Conservation (phyloP, 2,329 filamentous ascomycete species). For the Nothophoma quercina region DNA sequence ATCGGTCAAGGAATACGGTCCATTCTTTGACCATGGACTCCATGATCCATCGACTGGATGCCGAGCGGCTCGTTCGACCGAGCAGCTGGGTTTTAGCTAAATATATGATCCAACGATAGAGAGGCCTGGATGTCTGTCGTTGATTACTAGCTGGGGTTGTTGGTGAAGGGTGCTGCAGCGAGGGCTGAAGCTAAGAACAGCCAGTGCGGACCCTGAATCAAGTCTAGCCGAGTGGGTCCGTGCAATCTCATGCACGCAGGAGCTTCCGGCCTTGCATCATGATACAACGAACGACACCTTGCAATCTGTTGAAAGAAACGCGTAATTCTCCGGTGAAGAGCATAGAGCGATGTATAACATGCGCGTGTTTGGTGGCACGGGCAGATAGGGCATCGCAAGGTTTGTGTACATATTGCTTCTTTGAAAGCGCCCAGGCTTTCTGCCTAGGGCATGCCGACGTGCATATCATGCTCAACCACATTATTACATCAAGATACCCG, state of each 20-base stretch:
- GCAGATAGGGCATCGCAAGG: not conserved
- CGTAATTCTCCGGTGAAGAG: not conserved
- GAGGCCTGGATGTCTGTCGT: conserved; percentile 22
- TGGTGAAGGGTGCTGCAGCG: conserved; percentile 16
- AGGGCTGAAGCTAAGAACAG: conserved; percentile 4
- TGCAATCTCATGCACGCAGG: not conserved
- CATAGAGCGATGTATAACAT: not conserved
- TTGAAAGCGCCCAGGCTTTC: conserved; percentile 4
- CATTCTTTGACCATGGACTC: conserved; percentile 46
- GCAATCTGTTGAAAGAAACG: not conserved
- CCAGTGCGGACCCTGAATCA: conserved; percentile 2
- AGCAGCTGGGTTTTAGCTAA: conserved; percentile 18
- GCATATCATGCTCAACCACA: conserved; percentile 8
- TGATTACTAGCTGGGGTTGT: conserved; percentile 5
- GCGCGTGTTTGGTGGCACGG: not conserved
- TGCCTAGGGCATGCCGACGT: conserved; percentile 1
- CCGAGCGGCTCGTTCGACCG: conserved; percentile 23
- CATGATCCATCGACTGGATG: conserved; percentile 39
- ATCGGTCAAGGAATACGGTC: conserved; percentile 44
- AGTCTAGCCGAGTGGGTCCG: conserved; percentile 13
- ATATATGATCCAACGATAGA: conserved; percentile 22
- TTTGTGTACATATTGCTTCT: conserved; percentile 9
- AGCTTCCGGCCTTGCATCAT: not conserved
- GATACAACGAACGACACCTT: not conserved
- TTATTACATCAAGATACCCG: conserved; percentile 12